Evolutionary conservation across 306 rosid genomes (phyloP).

Genomic region (Malus sieversii): DNA sequence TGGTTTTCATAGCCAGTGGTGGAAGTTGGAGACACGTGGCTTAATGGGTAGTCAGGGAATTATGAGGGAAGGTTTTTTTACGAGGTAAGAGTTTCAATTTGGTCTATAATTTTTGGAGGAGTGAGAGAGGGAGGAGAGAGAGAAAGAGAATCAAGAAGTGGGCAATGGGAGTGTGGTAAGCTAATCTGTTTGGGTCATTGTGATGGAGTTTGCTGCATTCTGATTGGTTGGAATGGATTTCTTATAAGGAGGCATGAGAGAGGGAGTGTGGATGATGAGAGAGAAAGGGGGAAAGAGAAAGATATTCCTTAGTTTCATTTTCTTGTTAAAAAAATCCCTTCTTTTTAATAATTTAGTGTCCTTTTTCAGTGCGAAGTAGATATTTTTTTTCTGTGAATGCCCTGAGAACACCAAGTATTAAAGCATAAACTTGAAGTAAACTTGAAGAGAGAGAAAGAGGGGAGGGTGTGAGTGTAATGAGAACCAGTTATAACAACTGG

Average conservation of each 20-base stretch:
- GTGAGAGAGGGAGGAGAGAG: slow-evolving; percentile 4
- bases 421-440: background rate
- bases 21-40: slow-evolving; percentile 47
- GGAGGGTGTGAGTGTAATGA: background rate
- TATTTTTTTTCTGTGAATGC: background rate
- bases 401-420: background rate
- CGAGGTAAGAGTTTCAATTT: slow-evolving; percentile 28
- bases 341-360: background rate
- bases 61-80: background rate
- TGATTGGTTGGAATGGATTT: slow-evolving; percentile 72
- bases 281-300: slow-evolving; percentile 14
- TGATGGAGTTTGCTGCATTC: slow-evolving; percentile 54
- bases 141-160: background rate
- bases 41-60: slow-evolving; percentile 11
- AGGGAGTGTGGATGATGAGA: slow-evolving; percentile 39
- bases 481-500: background rate
- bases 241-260: slow-evolving; percentile 9
- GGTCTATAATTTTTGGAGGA: background rate
- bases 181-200: slow-evolving; percentile 30
- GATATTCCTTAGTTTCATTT: background rate
- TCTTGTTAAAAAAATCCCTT: background rate
- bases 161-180: background rate
- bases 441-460: too few relatives aligned
- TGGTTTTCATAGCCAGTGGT: slow-evolving; percentile 42
- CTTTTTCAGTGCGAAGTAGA: background rate